Base-by-base conservation (phyloP, 352 stramenopile species). In the Globisporangium camurandrum region DNA sequence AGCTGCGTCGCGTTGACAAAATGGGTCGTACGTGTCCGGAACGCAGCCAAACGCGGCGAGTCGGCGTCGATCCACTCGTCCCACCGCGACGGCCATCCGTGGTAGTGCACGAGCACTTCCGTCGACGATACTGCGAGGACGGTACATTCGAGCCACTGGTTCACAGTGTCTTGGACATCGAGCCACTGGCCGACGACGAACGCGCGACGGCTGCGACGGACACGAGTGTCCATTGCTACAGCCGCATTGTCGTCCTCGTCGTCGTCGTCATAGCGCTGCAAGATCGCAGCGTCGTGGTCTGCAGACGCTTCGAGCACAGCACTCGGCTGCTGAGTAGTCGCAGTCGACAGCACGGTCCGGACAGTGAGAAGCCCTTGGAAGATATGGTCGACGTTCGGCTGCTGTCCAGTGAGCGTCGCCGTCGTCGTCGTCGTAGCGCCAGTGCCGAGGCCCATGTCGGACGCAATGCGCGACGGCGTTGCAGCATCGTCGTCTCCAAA, bases 111-210 rank as follows among this genome's bases (percentile, higher is more conserved):
- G 17, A 97, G 61, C 27, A 98, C 59, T 51, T 98, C 84, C 24
- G 86, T 75, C 9, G 76, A 62, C 0, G 62, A 63, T 20, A 98
- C 83, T 26, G 96, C 84, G 54, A 98, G 86, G 10, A 98, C 71
- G 0, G 95, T 98, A 20, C 92, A 95, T 75, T 99, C 96, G 1
- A 99, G 68, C 96, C 96, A 99, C 54, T 98, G 95, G 65, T 98
- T 96, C 24, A 99, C 95, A 0, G 96, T 99, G 64, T 99, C 96
- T 51, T 96, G 88, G 24, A 96, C 92, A 67, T 99, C 95, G 4
- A 99, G 67, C 95, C 95, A 99, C 63, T 99, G 96, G 0, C 95
- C 95, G 20, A 95, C 69, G 56, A 86, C 88, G 53, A 92, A 90
- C 17, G 63, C 69, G 8, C 80, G 64, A 1, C 57, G 66, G 2